Evolutionary conservation across 2,329 filamentous ascomycete species (phyloP).

Genomic region (Colletotrichum sp.): DNA sequence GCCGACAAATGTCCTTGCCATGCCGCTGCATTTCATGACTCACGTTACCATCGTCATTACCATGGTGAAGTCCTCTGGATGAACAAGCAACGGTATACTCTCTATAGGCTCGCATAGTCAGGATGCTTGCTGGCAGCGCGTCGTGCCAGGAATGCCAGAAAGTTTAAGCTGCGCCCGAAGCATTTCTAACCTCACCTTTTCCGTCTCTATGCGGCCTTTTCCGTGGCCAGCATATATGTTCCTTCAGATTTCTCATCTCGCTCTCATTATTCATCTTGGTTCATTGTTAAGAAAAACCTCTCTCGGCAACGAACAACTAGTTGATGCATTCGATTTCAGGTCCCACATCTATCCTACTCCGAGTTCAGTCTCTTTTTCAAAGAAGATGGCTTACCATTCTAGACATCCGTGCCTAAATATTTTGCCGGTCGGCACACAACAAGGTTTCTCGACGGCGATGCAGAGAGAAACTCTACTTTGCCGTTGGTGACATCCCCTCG

Average conservation of each 20-base stretch:
- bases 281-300: background rate
- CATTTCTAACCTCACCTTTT: background rate
- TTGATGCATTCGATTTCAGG: background rate
- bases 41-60: background rate
- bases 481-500: background rate
- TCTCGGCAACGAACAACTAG: background rate
- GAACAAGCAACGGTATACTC: background rate
- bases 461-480: background rate
- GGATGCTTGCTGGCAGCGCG: background rate
- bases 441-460: background rate
- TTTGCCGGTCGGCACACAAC: background rate
- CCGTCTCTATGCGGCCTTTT: background rate
- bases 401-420: background rate
- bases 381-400: background rate
- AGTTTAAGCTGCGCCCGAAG: background rate
- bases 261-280: background rate
- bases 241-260: background rate
- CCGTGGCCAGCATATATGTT: background rate
- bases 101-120: background rate
- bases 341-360: background rate
- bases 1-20: background rate
- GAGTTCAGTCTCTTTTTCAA: background rate
- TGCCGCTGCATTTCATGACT: background rate
- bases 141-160: background rate
- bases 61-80: background rate